Percentiles rank a stretch among this genome's conserved stretches.
Conservation (phyloP, 2,329 filamentous ascomycete genomes). For the Monilinia polystroma region DNA sequence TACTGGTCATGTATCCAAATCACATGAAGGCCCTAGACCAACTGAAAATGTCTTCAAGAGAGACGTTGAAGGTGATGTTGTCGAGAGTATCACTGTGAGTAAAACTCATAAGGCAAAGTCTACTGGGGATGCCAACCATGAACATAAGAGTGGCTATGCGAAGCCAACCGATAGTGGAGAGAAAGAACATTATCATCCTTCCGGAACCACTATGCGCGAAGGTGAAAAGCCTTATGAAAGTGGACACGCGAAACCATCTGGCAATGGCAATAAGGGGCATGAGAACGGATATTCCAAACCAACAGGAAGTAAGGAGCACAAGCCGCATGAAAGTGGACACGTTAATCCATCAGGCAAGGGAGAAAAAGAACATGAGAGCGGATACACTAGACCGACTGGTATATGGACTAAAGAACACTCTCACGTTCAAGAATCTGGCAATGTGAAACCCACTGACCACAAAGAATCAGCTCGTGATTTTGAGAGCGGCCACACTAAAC, state of each 20-base stretch:
- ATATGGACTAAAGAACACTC: too few species aligned
- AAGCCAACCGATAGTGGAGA: not conserved
- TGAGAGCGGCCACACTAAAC: not conserved
- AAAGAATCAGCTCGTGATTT: not conserved
- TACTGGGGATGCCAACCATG: not conserved
- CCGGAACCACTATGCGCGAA: not conserved
- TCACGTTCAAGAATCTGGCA: too few species aligned
- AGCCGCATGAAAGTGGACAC: too few species aligned
- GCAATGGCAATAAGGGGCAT: not conserved
- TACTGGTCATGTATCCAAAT: not conserved
- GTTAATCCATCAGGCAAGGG: not conserved
- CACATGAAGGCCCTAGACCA: not conserved
- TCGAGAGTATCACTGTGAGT: not conserved
- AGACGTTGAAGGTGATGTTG: not conserved
- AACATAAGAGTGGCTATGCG: not conserved
- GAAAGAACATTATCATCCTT: not conserved
- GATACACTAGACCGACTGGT: not conserved
- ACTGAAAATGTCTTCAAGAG: not conserved
- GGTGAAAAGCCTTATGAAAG: not conserved
- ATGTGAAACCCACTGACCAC: too few species aligned
- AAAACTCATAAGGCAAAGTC: not conserved
- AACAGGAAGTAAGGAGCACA: not conserved
- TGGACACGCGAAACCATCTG: not conserved
- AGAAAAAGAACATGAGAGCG: not conserved
- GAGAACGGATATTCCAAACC: not conserved